These are phyloP conservation scores for Priceomyces melissophilus DNA, from an alignment of 805 yeast genomes.

Conservation along the genomic window DNA sequence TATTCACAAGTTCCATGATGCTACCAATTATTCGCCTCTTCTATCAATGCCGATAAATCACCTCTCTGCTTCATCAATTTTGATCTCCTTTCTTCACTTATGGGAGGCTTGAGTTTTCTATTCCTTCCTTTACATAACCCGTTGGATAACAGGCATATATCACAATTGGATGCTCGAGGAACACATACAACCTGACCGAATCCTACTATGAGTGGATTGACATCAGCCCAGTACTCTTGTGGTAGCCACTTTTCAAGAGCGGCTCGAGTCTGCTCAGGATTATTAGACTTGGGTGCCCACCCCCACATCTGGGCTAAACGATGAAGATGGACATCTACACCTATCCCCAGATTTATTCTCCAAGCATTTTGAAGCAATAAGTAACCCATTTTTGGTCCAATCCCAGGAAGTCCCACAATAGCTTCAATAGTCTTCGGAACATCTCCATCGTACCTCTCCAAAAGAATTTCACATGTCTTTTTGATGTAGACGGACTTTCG, in stretches of 20 bases:
- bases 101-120: conserved; percentile 28
- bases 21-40: neutral
- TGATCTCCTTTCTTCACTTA: conserved; percentile 23
- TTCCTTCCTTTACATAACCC: conserved; percentile 60
- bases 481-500: conserved; percentile 73
- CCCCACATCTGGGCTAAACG: conserved; percentile 75
- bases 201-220: conserved; percentile 85
- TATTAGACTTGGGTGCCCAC: conserved; percentile 59
- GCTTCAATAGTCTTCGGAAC: conserved; percentile 70
- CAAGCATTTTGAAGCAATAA: conserved; percentile 79
- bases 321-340: conserved; percentile 90
- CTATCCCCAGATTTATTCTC: conserved; percentile 76
- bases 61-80: conserved; percentile 33
- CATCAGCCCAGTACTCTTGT: conserved; percentile 69
- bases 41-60: conserved; percentile 21
- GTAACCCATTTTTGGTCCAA: conserved; percentile 94
- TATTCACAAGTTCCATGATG: too few relatives aligned
- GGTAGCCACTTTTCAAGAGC: conserved; percentile 76
- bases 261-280: conserved; percentile 73
- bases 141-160: conserved; percentile 57
- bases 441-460: conserved; percentile 54
- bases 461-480: conserved; percentile 52
- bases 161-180: conserved; percentile 69
- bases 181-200: conserved; percentile 89
- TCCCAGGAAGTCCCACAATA: conserved; percentile 75